Conservation (phyloP, 1,139 yeast species). For the Hemisphaericaspora subhashii region DNA sequence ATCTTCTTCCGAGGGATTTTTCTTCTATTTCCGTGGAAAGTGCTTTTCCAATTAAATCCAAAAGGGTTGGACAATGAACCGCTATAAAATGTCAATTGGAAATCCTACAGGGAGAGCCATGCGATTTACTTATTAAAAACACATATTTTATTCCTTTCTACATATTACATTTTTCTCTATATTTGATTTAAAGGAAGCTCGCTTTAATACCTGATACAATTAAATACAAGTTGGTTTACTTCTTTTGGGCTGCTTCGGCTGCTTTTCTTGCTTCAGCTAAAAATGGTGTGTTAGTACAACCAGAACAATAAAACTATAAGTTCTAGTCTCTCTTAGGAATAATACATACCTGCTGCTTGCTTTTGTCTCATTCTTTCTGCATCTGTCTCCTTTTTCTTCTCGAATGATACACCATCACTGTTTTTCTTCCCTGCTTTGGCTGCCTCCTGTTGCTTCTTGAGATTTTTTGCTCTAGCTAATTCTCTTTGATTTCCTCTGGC, state of each 20-base stretch:
- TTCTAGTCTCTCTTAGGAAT: not conserved
- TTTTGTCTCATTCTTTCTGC: slow-evolving; percentile 87
- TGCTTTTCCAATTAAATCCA: too few relatives aligned
- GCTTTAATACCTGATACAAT: not conserved
- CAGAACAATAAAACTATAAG: too few relatives aligned
- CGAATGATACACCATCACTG: slow-evolving; percentile 66
- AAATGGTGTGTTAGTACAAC: slow-evolving; percentile 6
- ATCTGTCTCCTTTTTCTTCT: slow-evolving; percentile 79
- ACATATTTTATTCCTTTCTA: too few relatives aligned
- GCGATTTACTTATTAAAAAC: too few relatives aligned
- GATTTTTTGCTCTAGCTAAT: slow-evolving; percentile 83
- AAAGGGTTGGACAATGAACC: too few relatives aligned
- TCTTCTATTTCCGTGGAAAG: too few relatives aligned
- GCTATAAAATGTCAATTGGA: too few relatives aligned
- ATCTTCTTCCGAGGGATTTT: too few relatives aligned
- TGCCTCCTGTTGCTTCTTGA: slow-evolving; percentile 71
- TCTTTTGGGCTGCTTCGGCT: slow-evolving; percentile 28
- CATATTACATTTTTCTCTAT: too few relatives aligned
- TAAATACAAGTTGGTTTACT: slow-evolving; percentile 6
- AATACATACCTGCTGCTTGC: slow-evolving; percentile 74
- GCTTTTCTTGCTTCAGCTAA: slow-evolving; percentile 65
- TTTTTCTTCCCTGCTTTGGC: slow-evolving; percentile 59
- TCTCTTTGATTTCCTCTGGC: slow-evolving; percentile 98
- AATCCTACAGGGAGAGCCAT: too few relatives aligned
- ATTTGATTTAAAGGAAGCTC: too few relatives aligned